A percentile compares a stretch with the other conserved stretches of the same genome.
Conservation (phyloP, 306 rosid genomes). For the Prunus kanzakura region DNA sequence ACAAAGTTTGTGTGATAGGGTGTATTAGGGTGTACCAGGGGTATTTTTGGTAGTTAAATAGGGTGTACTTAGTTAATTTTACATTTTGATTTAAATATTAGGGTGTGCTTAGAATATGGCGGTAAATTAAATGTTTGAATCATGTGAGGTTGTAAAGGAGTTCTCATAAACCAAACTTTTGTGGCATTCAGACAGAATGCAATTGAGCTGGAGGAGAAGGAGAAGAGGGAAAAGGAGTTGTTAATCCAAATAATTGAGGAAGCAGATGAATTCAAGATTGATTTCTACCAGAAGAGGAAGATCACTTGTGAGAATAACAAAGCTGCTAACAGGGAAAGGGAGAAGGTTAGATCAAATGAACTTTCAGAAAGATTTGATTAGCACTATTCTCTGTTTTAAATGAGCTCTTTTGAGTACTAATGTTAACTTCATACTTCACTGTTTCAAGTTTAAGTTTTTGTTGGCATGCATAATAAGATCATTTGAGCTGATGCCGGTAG, state of each 20-base stretch:
- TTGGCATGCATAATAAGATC: neutral
- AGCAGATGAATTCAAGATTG: slow-evolving; percentile 43
- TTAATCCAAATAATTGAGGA: slow-evolving; percentile 36
- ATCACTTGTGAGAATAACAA: slow-evolving; percentile 30
- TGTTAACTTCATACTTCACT: neutral
- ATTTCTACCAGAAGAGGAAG: slow-evolving; percentile 35
- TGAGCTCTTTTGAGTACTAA: neutral
- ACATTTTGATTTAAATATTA: too few species aligned
- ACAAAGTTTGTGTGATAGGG: too few species aligned
- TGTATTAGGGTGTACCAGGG: too few species aligned
- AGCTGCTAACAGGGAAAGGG: slow-evolving; percentile 40
- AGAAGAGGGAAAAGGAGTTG: slow-evolving; percentile 38
- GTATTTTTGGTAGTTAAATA: too few species aligned
- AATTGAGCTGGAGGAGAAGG: slow-evolving; percentile 37
- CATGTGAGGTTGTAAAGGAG: neutral
- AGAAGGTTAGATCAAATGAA: slow-evolving; percentile 31
- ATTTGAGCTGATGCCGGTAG: neutral
- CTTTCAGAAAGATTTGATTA: neutral
- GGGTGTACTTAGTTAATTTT: too few species aligned
- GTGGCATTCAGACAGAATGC: slow-evolving; percentile 32
- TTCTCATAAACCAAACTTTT: neutral
- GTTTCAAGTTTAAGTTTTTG: neutral
- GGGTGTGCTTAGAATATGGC: neutral
- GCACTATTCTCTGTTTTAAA: neutral
- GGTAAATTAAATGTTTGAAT: neutral